phyloP scores from a whole-genome alignment of 2,329 filamentous ascomycete genomes.

The Colletotrichum falcatum region DNA sequence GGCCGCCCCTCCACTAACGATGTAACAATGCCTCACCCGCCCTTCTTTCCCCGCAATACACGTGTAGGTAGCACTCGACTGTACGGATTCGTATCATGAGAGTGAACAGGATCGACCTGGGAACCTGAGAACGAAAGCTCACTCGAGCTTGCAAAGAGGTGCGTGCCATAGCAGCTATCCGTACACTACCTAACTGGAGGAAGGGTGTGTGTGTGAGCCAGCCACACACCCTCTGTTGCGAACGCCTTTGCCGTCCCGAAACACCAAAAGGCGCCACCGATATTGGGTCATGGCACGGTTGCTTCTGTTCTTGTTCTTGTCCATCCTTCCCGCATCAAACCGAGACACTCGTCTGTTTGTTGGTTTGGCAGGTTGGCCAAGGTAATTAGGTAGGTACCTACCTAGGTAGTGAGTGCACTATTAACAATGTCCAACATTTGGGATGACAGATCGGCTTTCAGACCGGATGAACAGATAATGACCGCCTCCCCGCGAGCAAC shows the following conservation, averaged over 20 bases:
- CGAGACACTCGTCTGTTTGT: slow-evolving; percentile 1
- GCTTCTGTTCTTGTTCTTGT: neutral
- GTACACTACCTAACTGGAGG: neutral
- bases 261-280: slow-evolving; percentile 30
- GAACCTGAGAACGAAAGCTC: neutral
- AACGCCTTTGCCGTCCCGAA: slow-evolving; percentile 15
- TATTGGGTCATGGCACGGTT: neutral
- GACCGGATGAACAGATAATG: slow-evolving; percentile 3
- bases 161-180: neutral
- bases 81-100: neutral
- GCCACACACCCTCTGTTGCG: neutral
- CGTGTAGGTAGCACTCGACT: neutral
- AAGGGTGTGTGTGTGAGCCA: neutral
- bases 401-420: neutral
- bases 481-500: neutral
- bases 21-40: slow-evolving; percentile 27
- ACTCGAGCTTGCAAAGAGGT: neutral
- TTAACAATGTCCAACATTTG: neutral
- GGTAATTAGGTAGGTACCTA: neutral
- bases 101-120: neutral
- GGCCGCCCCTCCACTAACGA: slow-evolving; percentile 8
- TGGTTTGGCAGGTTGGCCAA: neutral
- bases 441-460: slow-evolving; percentile 7
- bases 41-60: neutral
- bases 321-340: neutral